Evolutionary conservation across 2,329 filamentous ascomycete genomes (phyloP).

Genomic region (Botrytis pseudocinerea): DNA sequence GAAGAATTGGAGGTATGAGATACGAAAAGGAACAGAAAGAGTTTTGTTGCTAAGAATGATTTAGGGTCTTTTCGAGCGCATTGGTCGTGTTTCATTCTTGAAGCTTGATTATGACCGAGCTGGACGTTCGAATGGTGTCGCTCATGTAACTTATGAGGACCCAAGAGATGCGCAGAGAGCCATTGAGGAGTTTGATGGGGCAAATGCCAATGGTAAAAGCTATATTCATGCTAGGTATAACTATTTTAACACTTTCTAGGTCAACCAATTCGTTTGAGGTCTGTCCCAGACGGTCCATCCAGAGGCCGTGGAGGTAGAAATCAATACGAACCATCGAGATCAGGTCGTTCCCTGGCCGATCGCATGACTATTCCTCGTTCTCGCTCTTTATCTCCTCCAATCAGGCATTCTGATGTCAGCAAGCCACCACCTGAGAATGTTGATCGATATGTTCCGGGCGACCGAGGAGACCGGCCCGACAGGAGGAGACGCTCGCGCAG

Average conservation of each 20-base stretch:
- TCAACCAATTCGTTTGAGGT: slow-evolving; percentile 74
- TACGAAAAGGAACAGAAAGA: background rate
- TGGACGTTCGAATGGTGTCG: slow-evolving; percentile 81
- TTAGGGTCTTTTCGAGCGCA: slow-evolving; percentile 77
- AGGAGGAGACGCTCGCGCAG: slow-evolving; percentile 54
- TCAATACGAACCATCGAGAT: slow-evolving; percentile 57
- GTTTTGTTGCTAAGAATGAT: slow-evolving; percentile 25
- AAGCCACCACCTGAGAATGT: slow-evolving; percentile 40
- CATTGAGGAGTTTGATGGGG: slow-evolving; percentile 79
- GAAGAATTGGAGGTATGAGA: slow-evolving; percentile 72
- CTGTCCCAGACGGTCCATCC: slow-evolving; percentile 56
- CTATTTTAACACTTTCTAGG: slow-evolving; percentile 48
- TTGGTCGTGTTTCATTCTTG: slow-evolving; percentile 69
- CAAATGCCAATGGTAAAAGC: slow-evolving; percentile 75
- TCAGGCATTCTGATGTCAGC: slow-evolving; percentile 42
- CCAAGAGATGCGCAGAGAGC: slow-evolving; percentile 72
- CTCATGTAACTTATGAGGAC: slow-evolving; percentile 77
- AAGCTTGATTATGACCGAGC: slow-evolving; percentile 82
- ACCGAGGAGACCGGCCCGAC: slow-evolving; percentile 31
- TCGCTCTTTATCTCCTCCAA: slow-evolving; percentile 58
- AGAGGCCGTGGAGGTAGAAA: slow-evolving; percentile 48
- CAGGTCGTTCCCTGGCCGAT: slow-evolving; percentile 59
- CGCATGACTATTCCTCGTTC: slow-evolving; percentile 60
- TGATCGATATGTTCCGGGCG: slow-evolving; percentile 41
- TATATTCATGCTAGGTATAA: background rate